Conservation (phyloP, 2,329 filamentous ascomycete species). For the Colletotrichum endophyticum region DNA sequence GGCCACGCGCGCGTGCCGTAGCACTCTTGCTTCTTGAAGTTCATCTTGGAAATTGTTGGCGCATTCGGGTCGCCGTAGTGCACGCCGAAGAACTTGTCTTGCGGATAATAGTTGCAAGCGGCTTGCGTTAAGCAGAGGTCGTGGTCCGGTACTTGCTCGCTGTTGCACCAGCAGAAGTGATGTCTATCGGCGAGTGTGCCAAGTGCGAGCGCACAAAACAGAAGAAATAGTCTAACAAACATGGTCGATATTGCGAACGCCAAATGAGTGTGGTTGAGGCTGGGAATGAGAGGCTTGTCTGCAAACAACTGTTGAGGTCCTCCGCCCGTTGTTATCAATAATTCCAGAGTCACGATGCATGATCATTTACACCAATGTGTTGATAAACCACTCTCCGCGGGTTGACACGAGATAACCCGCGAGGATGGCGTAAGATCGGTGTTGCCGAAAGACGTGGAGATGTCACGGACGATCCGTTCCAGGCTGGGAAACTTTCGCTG, state of each 20-base stretch:
- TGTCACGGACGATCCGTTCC: neutral
- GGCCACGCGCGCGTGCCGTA: neutral
- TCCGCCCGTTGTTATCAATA: neutral
- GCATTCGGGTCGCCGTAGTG: neutral
- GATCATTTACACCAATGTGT: neutral
- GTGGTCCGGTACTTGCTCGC: neutral
- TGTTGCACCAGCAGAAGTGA: slow-evolving; percentile 1
- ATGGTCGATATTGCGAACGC: neutral
- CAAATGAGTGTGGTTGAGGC: neutral
- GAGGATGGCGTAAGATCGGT: neutral
- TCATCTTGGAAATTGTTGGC: neutral
- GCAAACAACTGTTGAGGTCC: neutral
- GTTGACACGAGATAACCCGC: neutral
- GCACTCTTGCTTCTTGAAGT: neutral
- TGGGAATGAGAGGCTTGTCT: neutral
- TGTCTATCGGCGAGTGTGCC: neutral
- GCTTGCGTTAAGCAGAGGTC: neutral
- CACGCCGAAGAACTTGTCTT: neutral
- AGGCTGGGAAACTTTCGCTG: neutral
- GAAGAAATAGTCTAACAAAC: neutral
- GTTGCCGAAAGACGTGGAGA: neutral
- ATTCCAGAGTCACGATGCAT: neutral
- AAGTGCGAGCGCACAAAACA: neutral
- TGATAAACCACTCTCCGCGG: neutral
- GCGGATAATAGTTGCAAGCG: neutral